Evolutionary conservation across 495 filamentous ascomycete species (phyloP), one percentile per base, ranked within the genome.

Genomic region (Halenospora varia): DNA sequence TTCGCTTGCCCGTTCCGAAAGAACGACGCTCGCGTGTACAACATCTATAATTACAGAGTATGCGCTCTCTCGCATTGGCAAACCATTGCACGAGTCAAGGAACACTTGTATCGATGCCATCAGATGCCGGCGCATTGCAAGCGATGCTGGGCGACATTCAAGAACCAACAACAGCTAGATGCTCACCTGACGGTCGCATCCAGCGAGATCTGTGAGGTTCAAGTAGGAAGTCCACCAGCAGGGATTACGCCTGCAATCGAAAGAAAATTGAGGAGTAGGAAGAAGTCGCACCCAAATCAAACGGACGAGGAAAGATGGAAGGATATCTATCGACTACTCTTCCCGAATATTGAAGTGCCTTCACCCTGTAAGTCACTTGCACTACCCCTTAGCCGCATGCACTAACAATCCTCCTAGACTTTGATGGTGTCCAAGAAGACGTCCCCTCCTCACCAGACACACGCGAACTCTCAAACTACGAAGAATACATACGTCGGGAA

Each of bases 1-100:
- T 59, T 55, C 41, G 61, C 61, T 1, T 63, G 61, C 35, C 56
- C 56, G 3, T 63, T 56, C 26, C 51, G 61, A 15, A 63, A 63
- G 35, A 35, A 63, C 25, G 25, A 63, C 39, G 40, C 56, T 4
- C 25, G 20, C 0, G 47, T 22, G 10, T 63, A 63, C 47, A 53
- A 26, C 48, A 53, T 63, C 1, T 45, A 53, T 15, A 22, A 24
- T 1, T 39, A 49, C 9, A 18, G 35, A 26, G 11, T 25, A 29
- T 63, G 61, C 20, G 61, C 56, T 2, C 39, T 63, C 0, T 46
- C 46, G 0, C 39, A 47, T 23, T 63, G 46, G 47, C 39, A 23
- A 1, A 47, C 29, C 2, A 56, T 63, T 17, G 29, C 56, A 4
- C 51, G 61, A 25, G 48, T 63, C 1, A 63, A 63, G 61, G 61